Evolutionary conservation across 2,329 filamentous ascomycete genomes (phyloP).

Genomic region (Aspergillus oerlinghausenensis): DNA sequence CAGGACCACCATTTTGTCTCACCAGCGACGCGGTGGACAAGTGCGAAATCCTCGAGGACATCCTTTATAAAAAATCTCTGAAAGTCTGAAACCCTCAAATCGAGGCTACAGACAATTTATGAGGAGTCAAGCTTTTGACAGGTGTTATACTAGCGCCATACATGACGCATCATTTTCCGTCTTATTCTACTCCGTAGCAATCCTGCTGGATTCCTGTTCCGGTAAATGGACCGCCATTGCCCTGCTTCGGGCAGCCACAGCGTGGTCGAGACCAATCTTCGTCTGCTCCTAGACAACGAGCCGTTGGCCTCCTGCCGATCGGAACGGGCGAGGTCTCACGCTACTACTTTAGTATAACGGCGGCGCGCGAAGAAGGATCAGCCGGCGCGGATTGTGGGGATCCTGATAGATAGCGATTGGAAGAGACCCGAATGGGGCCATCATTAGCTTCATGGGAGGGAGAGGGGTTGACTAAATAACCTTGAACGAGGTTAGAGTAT

Average conservation of each 20-base stretch:
- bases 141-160: background rate
- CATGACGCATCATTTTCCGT: no score
- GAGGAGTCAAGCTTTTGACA: background rate
- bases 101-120: background rate
- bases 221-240: background rate
- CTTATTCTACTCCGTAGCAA: no score
- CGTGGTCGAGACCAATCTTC: background rate
- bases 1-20: conserved; percentile 1
- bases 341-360: background rate
- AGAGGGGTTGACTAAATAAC: background rate
- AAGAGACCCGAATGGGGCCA: background rate
- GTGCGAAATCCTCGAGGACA: background rate
- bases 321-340: background rate
- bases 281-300: background rate
- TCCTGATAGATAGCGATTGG: background rate
- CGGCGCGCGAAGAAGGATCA: background rate
- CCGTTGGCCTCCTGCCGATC: background rate
- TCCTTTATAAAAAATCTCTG: background rate
- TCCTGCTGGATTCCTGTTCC: background rate
- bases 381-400: background rate
- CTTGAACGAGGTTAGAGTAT: background rate
- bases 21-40: background rate
- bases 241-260: background rate
- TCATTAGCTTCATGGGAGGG: background rate
- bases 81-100: background rate